These are phyloP conservation scores for Eimeria maxima DNA, from an alignment of 169 alveolate species.

Conservation along the genomic window DNA sequence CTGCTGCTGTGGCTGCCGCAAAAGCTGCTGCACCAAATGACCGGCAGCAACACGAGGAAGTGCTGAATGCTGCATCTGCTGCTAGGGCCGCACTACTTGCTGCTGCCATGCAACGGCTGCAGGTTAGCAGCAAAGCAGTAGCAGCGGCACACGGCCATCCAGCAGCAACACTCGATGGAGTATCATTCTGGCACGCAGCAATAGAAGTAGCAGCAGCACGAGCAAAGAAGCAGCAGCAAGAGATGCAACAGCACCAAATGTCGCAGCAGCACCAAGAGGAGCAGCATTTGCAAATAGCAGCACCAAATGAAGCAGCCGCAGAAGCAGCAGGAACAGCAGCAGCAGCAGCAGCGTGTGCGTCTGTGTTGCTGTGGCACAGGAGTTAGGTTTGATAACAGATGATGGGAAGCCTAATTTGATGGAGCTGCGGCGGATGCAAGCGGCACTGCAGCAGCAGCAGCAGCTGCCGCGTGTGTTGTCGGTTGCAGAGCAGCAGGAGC, in stretches of 20 bases:
- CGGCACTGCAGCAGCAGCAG: conserved; percentile 56
- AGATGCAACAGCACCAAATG: conserved; percentile 37
- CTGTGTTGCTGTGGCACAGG: conserved; percentile 15
- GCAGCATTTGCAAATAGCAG: no score
- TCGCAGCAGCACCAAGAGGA: no score
- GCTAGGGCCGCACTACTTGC: conserved; percentile 34
- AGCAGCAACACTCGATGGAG: neutral
- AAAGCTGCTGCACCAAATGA: no score
- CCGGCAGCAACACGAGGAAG: neutral
- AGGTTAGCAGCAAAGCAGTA: neutral
- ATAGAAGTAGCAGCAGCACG: no score
- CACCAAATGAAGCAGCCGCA: no score
- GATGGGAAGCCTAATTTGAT: conserved; percentile 10
- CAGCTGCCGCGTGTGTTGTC: neutral
- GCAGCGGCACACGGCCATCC: neutral
- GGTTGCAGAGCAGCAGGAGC: neutral
- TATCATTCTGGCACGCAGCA: neutral
- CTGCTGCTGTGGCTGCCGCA: no score
- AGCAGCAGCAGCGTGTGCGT: neutral
- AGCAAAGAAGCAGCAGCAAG: neutral
- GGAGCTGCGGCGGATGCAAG: conserved; percentile 32
- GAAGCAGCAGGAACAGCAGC: no score
- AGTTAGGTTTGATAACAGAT: conserved; percentile 12
- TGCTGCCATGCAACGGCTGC: conserved; percentile 4
- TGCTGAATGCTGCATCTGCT: neutral